A percentile compares a stretch with the other conserved stretches of the same genome.
These are phyloP conservation scores for Cyclostephanos invisitatus DNA, from an alignment of 108 stramenopile species.

Conservation along the genomic window DNA sequence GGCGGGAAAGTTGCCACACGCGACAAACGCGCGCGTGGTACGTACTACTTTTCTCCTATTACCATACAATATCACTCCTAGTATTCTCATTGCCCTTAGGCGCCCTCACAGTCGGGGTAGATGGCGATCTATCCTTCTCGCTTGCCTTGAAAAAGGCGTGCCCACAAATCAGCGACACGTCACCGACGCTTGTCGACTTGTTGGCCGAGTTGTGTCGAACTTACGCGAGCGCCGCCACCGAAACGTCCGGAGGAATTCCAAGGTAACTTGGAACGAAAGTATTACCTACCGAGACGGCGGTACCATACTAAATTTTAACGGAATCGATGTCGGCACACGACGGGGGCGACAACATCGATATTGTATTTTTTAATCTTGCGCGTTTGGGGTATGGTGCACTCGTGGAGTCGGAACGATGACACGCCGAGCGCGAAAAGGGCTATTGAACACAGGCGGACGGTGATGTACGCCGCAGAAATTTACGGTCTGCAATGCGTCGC, in stretches of 20 bases:
- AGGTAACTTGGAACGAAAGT: conserved; percentile 23
- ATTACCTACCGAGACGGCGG: conserved; percentile 63
- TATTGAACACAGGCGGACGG: conserved; percentile 32
- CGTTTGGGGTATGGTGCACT: conserved; percentile 61
- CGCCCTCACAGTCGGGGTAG: conserved; percentile 40
- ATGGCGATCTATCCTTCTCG: conserved; percentile 73
- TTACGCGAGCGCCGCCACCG: conserved; percentile 45
- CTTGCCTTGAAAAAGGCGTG: conserved; percentile 64
- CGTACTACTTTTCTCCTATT: no score
- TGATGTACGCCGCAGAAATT: conserved; percentile 43
- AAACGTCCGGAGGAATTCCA: conserved; percentile 41
- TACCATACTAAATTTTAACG: conserved; percentile 61
- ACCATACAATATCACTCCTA: no score
- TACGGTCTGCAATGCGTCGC: conserved; percentile 31
- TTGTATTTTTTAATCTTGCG: conserved; percentile 74
- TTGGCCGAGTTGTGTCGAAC: conserved; percentile 28
- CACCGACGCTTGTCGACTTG: conserved; percentile 55
- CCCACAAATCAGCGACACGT: conserved; percentile 48
- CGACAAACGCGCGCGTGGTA: no score
- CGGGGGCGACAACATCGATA: conserved; percentile 46
- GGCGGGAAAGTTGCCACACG: no score
- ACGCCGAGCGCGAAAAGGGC: conserved; percentile 46
- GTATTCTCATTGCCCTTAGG: neutral
- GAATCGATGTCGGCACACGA: conserved; percentile 1
- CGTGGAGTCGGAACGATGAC: conserved; percentile 26